Conservation (phyloP, 2,329 filamentous ascomycete genomes). For the Cladophialophora carrionii region DNA sequence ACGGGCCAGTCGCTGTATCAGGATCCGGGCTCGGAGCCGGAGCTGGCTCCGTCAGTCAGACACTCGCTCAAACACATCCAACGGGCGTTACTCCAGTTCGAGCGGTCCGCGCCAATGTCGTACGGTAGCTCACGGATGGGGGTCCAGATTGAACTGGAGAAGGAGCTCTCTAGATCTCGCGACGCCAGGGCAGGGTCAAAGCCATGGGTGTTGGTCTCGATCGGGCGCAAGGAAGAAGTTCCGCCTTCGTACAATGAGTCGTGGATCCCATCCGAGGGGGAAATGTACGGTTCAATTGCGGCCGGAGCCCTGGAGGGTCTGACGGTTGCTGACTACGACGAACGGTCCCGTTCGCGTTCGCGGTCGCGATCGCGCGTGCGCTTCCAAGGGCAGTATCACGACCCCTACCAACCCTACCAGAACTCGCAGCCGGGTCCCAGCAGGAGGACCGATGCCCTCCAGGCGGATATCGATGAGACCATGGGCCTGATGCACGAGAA, state of each 20-base stretch:
- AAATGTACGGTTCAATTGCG: constrained; percentile 9
- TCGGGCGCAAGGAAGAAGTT: not conserved
- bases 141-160: constrained; percentile 19
- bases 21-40: not conserved
- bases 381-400: not conserved
- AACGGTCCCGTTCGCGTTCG: not conserved
- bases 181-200: not conserved
- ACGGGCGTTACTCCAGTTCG: constrained; percentile 16
- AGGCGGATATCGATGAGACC: constrained; percentile 1
- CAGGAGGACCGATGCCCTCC: not conserved
- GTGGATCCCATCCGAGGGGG: constrained; percentile 6
- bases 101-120: constrained; percentile 1
- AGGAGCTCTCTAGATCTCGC: constrained; percentile 3
- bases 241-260: constrained; percentile 1
- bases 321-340: not conserved
- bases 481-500: not conserved
- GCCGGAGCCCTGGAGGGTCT: constrained; percentile 8
- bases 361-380: constrained; percentile 2
- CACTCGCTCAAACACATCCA: constrained; percentile 14
- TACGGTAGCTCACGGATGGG: constrained; percentile 3
- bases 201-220: constrained; percentile 15
- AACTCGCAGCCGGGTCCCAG: not conserved
- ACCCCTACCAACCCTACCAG: not conserved
- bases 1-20: not conserved
- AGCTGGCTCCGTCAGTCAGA: constrained; percentile 1